A percentile compares a stretch with the other conserved stretches of the same genome.
Conservation (phyloP, 2,329 filamentous ascomycete genomes). For the Xylaria sp. region DNA sequence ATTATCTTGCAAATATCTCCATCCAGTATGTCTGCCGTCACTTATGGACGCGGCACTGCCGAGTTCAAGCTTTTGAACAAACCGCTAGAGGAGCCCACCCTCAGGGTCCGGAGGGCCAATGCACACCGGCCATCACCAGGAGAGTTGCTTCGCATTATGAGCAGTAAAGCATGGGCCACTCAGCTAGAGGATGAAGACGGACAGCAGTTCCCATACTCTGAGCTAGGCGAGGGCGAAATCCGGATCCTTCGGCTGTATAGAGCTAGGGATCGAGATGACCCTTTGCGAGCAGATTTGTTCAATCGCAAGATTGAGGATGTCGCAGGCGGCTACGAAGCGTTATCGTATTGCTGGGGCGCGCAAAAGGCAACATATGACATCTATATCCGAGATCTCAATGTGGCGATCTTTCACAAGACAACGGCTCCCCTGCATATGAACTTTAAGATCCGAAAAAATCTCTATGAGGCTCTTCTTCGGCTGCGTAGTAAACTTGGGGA, state of each 20-base stretch:
- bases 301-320: conserved; percentile 23
- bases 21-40: too few species aligned
- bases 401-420: too few species aligned
- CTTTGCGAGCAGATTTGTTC: conserved; percentile 25
- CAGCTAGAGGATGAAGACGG: conserved; percentile 11
- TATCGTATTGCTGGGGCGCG: conserved; percentile 25
- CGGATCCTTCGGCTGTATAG: conserved; percentile 26
- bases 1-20: too few species aligned
- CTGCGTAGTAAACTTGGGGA: conserved; percentile 15
- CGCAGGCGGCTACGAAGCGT: conserved; percentile 18
- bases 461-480: conserved; percentile 10
- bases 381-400: conserved; percentile 28
- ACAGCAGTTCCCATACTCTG: conserved; percentile 27
- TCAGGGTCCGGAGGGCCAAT: conserved; percentile 22
- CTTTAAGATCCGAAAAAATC: conserved; percentile 23
- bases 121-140: conserved; percentile 26
- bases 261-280: conserved; percentile 16
- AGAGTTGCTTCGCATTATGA: conserved; percentile 12
- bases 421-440: too few species aligned
- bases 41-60: conserved; percentile 19
- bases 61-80: conserved; percentile 23
- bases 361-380: conserved; percentile 19
- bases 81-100: conserved; percentile 11
- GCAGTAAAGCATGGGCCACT: neutral
- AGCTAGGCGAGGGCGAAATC: conserved; percentile 13